Percentiles rank a stretch among this genome's conserved stretches.
Conservation (phyloP, 2,329 filamentous ascomycete genomes). For the Pseudonectria foliicola region DNA sequence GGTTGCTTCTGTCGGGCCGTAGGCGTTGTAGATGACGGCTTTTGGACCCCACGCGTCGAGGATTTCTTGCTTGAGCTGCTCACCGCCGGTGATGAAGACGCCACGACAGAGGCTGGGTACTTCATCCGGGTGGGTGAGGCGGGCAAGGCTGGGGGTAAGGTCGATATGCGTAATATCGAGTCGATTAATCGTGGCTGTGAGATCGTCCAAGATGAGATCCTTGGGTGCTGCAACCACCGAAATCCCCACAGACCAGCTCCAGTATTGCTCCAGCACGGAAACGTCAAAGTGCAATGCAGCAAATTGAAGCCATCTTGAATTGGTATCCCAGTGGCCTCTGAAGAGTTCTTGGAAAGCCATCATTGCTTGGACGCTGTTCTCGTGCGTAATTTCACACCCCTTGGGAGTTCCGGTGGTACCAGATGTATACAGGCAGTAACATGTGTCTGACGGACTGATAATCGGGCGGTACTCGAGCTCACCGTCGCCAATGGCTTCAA, state of each 20-base stretch:
- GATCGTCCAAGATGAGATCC: slow-evolving; percentile 78
- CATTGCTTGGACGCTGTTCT: slow-evolving; percentile 85
- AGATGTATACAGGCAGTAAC: slow-evolving; percentile 82
- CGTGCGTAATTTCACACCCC: slow-evolving; percentile 80
- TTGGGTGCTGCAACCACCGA: slow-evolving; percentile 74
- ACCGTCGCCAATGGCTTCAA: slow-evolving; percentile 17
- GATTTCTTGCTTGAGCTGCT: slow-evolving; percentile 82
- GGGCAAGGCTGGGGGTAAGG: slow-evolving; percentile 79
- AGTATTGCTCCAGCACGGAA: slow-evolving; percentile 87
- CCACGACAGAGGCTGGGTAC: slow-evolving; percentile 73
- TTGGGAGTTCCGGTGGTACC: slow-evolving; percentile 84
- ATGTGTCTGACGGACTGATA: slow-evolving; percentile 47
- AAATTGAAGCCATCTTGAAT: slow-evolving; percentile 84
- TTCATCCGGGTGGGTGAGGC: slow-evolving; percentile 69
- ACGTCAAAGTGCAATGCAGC: slow-evolving; percentile 94
- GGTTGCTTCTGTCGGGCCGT: slow-evolving; percentile 87
- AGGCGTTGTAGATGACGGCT: slow-evolving; percentile 82
- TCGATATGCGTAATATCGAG: slow-evolving; percentile 85
- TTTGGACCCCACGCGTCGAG: slow-evolving; percentile 76
- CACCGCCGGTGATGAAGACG: slow-evolving; percentile 89
- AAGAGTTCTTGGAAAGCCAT: slow-evolving; percentile 79
- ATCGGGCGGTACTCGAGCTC: slow-evolving; percentile 10
- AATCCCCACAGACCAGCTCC: slow-evolving; percentile 90
- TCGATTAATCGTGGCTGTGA: slow-evolving; percentile 62
- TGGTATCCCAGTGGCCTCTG: slow-evolving; percentile 59